Conservation (phyloP, 2,329 filamentous ascomycete genomes). For the Dissoconium aciculare region DNA sequence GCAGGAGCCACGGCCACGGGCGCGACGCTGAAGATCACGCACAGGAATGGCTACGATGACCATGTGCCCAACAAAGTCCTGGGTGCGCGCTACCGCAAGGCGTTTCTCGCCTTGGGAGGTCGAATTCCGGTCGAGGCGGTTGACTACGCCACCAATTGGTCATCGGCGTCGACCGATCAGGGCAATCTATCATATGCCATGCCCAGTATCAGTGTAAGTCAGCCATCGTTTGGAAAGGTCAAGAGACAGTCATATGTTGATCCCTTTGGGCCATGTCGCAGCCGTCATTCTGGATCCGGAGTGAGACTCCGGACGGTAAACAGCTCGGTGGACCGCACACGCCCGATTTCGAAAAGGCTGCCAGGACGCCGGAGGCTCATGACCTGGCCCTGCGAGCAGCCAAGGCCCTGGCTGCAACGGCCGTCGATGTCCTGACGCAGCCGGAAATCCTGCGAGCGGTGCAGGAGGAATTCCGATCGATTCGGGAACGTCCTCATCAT, state of each 20-base stretch:
- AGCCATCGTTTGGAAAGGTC: no score
- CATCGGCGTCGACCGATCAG: constrained; percentile 43
- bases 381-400: constrained; percentile 21
- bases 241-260: no score
- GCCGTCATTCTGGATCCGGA: constrained; percentile 35
- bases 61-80: constrained; percentile 41
- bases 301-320: constrained; percentile 18
- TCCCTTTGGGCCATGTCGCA: constrained; percentile 1
- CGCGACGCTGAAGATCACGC: constrained; percentile 33
- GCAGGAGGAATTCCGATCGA: constrained; percentile 16
- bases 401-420: constrained; percentile 25
- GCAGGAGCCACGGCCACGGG: constrained; percentile 36
- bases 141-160: constrained; percentile 29
- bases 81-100: constrained; percentile 17
- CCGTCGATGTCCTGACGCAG: constrained; percentile 23
- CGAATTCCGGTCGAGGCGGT: constrained; percentile 25
- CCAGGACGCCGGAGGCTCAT: constrained; percentile 25
- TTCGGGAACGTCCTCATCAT: no score
- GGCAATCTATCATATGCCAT: constrained; percentile 44
- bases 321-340: constrained; percentile 25
- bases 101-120: constrained; percentile 23
- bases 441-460: constrained; percentile 15
- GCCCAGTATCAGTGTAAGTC: constrained; percentile 35
- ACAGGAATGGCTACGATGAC: constrained; percentile 35
- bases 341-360: constrained; percentile 27